Evolutionary conservation across 2,329 filamentous ascomycete species (phyloP).

Genomic region (Septoria petroselini): DNA sequence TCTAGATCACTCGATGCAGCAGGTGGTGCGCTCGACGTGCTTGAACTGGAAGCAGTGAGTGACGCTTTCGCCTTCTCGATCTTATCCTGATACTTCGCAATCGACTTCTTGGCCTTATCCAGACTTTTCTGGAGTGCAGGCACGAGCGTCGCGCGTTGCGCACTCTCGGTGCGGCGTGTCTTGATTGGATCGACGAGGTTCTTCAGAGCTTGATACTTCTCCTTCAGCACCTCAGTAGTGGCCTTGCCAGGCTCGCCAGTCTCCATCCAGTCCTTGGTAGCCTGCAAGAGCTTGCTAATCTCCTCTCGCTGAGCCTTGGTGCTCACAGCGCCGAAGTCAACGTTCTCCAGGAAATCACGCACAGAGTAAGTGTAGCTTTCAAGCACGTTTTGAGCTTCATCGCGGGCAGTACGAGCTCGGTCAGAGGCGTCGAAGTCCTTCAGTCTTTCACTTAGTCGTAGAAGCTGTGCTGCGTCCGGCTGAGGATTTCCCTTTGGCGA

Average conservation of each 20-base stretch:
- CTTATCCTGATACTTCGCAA: conserved; percentile 66
- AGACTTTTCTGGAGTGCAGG: conserved; percentile 67
- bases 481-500: conserved; percentile 51
- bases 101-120: conserved; percentile 66
- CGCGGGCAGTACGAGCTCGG: conserved; percentile 67
- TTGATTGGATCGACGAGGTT: conserved; percentile 74
- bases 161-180: conserved; percentile 68
- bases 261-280: conserved; percentile 85
- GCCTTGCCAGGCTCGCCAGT: conserved; percentile 68
- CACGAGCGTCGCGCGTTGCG: conserved; percentile 67
- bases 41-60: conserved; percentile 42
- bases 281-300: conserved; percentile 66
- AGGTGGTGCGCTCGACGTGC: conserved; percentile 28
- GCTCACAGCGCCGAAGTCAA: conserved; percentile 68
- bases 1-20: conserved; percentile 53
- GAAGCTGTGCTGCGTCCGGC: conserved; percentile 59
- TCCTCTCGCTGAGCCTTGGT: conserved; percentile 63
- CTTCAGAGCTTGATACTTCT: conserved; percentile 72
- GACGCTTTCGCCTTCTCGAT: conserved; percentile 59
- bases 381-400: conserved; percentile 88
- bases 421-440: conserved; percentile 85
- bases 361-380: conserved; percentile 89
- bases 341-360: conserved; percentile 75
- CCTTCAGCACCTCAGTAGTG: conserved; percentile 68
- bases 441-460: conserved; percentile 63